Evolutionary conservation across 768 basidiomycete genomes (phyloP).

Genomic region (Neoboletus brunneissimus): DNA sequence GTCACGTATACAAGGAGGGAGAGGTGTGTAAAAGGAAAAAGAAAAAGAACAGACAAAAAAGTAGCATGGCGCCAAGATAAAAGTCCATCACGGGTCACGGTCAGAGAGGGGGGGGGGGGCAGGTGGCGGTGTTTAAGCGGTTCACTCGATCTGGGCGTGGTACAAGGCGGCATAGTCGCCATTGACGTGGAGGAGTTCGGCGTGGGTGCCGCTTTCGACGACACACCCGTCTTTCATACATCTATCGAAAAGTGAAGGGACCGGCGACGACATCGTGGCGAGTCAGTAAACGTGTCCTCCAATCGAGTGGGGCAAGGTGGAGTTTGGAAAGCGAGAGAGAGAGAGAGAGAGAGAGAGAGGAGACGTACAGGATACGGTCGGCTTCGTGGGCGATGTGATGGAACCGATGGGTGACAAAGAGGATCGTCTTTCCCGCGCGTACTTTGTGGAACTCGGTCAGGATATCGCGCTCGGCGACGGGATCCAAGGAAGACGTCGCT

Average conservation of each 20-base stretch:
- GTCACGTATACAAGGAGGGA: too few relatives aligned
- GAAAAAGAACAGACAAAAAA: background rate
- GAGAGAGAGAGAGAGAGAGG: too few relatives aligned
- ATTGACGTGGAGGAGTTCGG: conserved; percentile 19
- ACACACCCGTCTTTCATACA: conserved; percentile 34
- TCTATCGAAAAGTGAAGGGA: conserved; percentile 8
- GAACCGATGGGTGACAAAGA: conserved; percentile 58
- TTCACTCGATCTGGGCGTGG: conserved; percentile 14
- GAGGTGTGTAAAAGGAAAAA: background rate
- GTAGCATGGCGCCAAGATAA: background rate
- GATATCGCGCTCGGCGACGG: conserved; percentile 50
- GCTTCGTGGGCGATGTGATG: conserved; percentile 48
- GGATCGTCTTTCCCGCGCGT: conserved; percentile 48
- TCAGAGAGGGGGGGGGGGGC: too few relatives aligned
- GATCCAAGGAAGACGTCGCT: conserved; percentile 56
- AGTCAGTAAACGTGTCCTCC: background rate
- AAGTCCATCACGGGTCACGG: background rate
- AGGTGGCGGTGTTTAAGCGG: background rate
- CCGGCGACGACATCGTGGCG: too few relatives aligned
- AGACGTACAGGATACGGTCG: conserved; percentile 52
- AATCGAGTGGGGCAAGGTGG: background rate
- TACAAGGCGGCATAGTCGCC: conserved; percentile 27
- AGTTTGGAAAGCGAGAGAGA: too few relatives aligned
- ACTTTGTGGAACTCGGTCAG: conserved; percentile 38
- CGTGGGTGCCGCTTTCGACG: conserved; percentile 33